Percentiles rank a stretch among this genome's conserved stretches.
Evolutionary conservation across 192 early-diverging fungal genomes (phyloP).

Genomic region (Physocladia obscura): DNA sequence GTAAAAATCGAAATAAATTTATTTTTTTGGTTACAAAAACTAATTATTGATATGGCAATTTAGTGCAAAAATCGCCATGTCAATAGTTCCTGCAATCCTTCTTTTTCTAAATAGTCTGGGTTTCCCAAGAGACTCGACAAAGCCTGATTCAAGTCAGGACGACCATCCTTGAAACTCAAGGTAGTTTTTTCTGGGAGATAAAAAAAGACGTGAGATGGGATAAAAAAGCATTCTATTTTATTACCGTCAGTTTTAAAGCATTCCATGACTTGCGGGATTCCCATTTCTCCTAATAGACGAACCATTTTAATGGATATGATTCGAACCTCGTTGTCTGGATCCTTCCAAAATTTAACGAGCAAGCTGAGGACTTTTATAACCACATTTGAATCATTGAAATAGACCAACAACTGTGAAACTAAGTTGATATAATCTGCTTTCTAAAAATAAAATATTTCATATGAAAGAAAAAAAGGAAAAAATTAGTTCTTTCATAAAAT

Average conservation of each 20-base stretch:
- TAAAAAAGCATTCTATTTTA: too few relatives aligned
- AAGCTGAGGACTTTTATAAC: conserved; percentile 35
- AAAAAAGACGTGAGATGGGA: too few relatives aligned
- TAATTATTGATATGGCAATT: background rate
- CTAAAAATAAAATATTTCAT: conserved; percentile 17
- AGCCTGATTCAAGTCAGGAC: conserved; percentile 49
- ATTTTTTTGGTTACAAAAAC: background rate
- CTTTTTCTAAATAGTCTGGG: conserved; percentile 58
- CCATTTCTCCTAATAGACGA: conserved; percentile 45
- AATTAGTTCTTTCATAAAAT: background rate
- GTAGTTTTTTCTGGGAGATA: too few relatives aligned
- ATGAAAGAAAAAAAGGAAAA: background rate
- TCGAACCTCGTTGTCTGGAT: conserved; percentile 56
- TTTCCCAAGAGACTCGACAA: conserved; percentile 45
- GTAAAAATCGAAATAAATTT: too few relatives aligned
- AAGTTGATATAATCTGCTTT: conserved; percentile 53
- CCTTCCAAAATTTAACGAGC: conserved; percentile 51
- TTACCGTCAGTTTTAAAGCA: conserved; percentile 35
- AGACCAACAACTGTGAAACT: conserved; percentile 40
- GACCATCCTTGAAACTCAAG: background rate
- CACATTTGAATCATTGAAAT: conserved; percentile 20
- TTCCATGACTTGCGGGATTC: conserved; percentile 48
- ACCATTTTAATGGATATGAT: conserved; percentile 53
- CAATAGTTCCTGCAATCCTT: conserved; percentile 48
- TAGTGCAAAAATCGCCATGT: conserved; percentile 50